Evolutionary conservation across 2,329 filamentous ascomycete genomes (phyloP), one percentile per base, ranked within the genome.

Genomic region (Colletotrichum graminicola): DNA sequence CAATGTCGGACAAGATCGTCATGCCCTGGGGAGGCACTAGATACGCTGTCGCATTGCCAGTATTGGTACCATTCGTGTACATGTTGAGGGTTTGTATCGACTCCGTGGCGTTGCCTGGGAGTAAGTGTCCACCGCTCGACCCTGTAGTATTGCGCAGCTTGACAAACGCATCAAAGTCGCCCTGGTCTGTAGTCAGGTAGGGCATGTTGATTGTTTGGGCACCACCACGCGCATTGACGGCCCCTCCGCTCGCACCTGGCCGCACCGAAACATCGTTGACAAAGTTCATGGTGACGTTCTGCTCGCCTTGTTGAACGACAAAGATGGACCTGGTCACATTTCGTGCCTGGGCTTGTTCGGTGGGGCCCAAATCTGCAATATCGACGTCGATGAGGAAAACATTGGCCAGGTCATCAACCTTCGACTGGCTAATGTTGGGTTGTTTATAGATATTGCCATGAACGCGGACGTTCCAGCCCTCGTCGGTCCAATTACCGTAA

Each of bases 381-480:
- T 86, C 85, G 7, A 88, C 89, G 61, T 86, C 91, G 70, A 94
- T 86, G 12, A 95, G 84, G 80, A 94, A 94, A 41, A 89, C 79
- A 74, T 94, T 90, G 68, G 92, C 91, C 4, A 94, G 84, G 47
- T 90, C 84, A 75, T 95, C 87, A 56, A 95, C 82, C 75, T 89
- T 92, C 43, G 84, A 82, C 75, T 89, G 84, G 1, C 86, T 87
- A 43, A 92, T 90, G 71, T 93, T 88, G 1, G 93, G 93, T 73
- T 92, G 88, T 79, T 94, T 94, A 85, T 91, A 95, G n/a, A 94
- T 90, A 76, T 94, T 94, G 75, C 93, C 93, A 74, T 92, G 93
- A 73, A 94, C 89, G 36, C 92, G 87, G 4, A 94, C 86, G 73
- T 91, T 93, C 93, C 93, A 95, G 43, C 91, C 91, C 69, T 89